Percentiles rank a stretch among this genome's conserved stretches.
These are phyloP conservation scores for Tuctoria greenei DNA, from an alignment of 176 grass and related monocot genomes.

Conservation along the genomic window DNA sequence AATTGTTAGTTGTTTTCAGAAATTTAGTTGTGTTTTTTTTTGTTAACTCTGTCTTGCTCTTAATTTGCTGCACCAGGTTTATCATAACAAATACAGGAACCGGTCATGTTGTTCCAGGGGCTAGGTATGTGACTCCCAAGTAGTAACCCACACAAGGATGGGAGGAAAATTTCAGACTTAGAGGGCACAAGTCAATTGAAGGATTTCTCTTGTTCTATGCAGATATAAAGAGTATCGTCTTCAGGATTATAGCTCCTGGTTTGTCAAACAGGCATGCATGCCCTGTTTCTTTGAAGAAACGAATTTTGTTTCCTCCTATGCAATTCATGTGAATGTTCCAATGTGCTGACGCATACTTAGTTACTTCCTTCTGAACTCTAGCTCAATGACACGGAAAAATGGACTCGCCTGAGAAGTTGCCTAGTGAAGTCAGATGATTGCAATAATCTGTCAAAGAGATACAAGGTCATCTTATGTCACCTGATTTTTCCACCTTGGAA, in stretches of 20 bases:
- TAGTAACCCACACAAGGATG: not conserved
- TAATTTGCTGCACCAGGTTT: conserved; percentile 62
- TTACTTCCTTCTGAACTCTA: conserved; percentile 31
- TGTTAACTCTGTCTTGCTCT: conserved; percentile 3
- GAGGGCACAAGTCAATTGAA: not conserved
- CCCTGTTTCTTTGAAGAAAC: conserved; percentile 3
- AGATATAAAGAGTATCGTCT: conserved; percentile 96
- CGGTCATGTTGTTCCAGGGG: conserved; percentile 73
- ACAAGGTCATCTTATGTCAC: conserved; percentile 56
- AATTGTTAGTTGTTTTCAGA: not conserved
- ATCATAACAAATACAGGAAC: conserved; percentile 90
- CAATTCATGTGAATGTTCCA: conserved; percentile 11
- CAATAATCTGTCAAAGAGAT: conserved; percentile 82
- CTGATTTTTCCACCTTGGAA: not conserved
- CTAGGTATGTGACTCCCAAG: conserved; percentile 47
- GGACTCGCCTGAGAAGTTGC: conserved; percentile 86
- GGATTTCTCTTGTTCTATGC: conserved; percentile 30
- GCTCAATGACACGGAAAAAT: conserved; percentile 78
- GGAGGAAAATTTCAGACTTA: not conserved
- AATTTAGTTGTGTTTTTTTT: not conserved
- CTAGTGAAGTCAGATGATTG: conserved; percentile 93
- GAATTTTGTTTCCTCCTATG: conserved; percentile 6
- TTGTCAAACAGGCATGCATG: conserved; percentile 84
- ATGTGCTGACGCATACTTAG: not conserved
- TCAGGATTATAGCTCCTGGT: conserved; percentile 97